Percentiles rank a stretch among this genome's conserved stretches.
Conservation (phyloP, 331 rosid genomes). For the Malus hybrid region DNA sequence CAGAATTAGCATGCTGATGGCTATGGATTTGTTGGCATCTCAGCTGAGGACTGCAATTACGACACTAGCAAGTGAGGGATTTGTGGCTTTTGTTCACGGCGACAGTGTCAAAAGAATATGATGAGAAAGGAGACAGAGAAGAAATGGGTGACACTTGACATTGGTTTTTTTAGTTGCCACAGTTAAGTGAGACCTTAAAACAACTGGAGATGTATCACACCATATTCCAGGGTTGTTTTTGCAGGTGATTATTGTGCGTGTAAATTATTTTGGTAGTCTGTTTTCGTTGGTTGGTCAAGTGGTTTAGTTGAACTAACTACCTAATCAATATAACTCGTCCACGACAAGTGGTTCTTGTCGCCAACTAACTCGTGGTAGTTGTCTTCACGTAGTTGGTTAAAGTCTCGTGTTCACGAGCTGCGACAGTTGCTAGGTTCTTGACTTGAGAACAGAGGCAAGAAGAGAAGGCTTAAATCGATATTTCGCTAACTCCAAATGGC, state of each 20-base stretch:
- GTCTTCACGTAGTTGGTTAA: too few species aligned
- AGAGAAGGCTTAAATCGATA: too few species aligned
- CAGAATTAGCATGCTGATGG: conserved; percentile 2
- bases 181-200: background rate
- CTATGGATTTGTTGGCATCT: conserved; percentile 11
- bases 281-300: background rate
- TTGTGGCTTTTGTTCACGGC: conserved; percentile 50
- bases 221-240: background rate
- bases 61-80: conserved; percentile 78
- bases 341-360: background rate
- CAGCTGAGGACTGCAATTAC: conserved; percentile 68
- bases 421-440: too few species aligned
- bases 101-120: conserved; percentile 69
- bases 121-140: conserved; percentile 9
- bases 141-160: background rate
- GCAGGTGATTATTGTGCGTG: background rate
- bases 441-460: too few species aligned
- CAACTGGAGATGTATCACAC: background rate
- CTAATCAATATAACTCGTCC: background rate
- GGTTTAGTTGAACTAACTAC: background rate
- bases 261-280: background rate
- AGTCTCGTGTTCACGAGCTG: too few species aligned
- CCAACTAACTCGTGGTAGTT: too few species aligned
- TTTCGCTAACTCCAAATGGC: too few species aligned
- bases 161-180: background rate